These are phyloP conservation scores for Waltergamsia citrina DNA, from an alignment of 2,329 filamentous ascomycete genomes.

Conservation along the genomic window DNA sequence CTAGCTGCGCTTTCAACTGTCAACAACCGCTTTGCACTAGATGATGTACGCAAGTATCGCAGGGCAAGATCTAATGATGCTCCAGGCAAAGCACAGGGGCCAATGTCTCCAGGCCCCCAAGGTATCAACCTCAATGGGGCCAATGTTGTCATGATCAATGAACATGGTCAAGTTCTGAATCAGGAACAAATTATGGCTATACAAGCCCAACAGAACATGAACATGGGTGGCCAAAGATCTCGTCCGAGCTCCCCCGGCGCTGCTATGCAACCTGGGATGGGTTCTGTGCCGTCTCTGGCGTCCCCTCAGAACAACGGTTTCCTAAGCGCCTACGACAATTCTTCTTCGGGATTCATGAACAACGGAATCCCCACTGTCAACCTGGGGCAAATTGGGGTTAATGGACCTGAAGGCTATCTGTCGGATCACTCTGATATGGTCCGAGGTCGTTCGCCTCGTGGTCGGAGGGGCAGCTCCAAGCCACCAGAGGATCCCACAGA, in stretches of 20 bases:
- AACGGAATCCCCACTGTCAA: conserved; percentile 63
- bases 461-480: conserved; percentile 89
- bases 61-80: conserved; percentile 84
- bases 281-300: conserved; percentile 60
- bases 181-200: conserved; percentile 78
- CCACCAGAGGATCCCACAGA: conserved; percentile 97
- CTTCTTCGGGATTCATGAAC: conserved; percentile 59
- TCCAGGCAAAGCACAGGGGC: conserved; percentile 41
- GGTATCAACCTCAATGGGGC: conserved; percentile 55
- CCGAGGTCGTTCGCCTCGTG: conserved; percentile 84
- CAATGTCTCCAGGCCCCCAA: conserved; percentile 58
- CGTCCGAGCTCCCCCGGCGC: conserved; percentile 85
- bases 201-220: conserved; percentile 56
- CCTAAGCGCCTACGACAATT: conserved; percentile 75
- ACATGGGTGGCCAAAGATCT: conserved; percentile 63
- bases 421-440: conserved; percentile 90
- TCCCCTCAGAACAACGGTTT: conserved; percentile 94
- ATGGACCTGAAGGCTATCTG: conserved; percentile 73
- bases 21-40: conserved; percentile 93
- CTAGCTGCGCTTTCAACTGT: conserved; percentile 93
- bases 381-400: conserved; percentile 61
- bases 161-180: conserved; percentile 79
- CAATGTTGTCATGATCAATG: conserved; percentile 90
- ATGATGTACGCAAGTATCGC: conserved; percentile 94
- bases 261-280: conserved; percentile 59